Percentiles rank a stretch among this genome's conserved stretches.
Conservation (phyloP, 441 rosid genomes). For the Erysimum cheiri region DNA sequence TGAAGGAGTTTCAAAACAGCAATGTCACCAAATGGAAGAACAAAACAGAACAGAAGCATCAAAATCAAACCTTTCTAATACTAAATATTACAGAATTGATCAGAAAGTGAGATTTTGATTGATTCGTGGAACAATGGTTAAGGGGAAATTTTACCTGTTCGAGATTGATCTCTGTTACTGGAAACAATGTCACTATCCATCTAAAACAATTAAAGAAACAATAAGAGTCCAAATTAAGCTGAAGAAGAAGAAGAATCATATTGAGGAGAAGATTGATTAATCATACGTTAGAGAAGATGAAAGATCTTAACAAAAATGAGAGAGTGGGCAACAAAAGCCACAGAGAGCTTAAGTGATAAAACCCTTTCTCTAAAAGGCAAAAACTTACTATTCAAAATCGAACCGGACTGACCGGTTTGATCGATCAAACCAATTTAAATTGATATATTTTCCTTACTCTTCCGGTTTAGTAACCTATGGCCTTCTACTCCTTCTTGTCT, state of each 20-base stretch:
- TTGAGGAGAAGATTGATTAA: conserved; percentile 14
- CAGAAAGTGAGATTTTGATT: neutral
- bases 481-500: no score
- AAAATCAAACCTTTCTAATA: neutral
- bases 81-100: neutral
- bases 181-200: conserved; percentile 44
- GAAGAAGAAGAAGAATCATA: neutral
- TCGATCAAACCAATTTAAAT: neutral
- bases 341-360: conserved; percentile 15
- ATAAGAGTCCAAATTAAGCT: neutral
- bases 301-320: conserved; percentile 20
- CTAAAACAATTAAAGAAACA: neutral
- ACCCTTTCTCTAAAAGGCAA: neutral
- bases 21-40: neutral
- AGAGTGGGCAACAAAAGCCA: neutral
- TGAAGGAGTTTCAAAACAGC: neutral
- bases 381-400: neutral
- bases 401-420: neutral
- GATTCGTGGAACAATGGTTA: neutral
- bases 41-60: neutral
- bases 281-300: neutral
- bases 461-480: no score
- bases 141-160: conserved; percentile 27
- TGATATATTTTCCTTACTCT: no score
- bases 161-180: conserved; percentile 40